Percentiles rank a stretch among this genome's conserved stretches.
phyloP scores from a whole-genome alignment of 257 asterid genomes.

The Lavandula angustifolia region DNA sequence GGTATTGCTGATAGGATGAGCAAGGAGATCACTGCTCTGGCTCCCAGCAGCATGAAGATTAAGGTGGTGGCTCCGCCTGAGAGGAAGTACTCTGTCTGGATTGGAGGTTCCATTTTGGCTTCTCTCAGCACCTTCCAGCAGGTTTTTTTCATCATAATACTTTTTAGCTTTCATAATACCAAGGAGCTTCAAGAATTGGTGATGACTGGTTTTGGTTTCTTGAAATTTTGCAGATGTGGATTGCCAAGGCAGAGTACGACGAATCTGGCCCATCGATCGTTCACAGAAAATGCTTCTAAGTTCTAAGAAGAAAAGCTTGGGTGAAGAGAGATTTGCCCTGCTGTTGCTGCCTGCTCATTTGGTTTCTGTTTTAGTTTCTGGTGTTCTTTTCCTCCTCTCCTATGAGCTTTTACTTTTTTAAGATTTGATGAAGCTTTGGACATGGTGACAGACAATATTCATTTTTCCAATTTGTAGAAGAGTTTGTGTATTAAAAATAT shows the following conservation, averaged over 20 bases:
- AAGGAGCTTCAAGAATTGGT: constrained; percentile 10
- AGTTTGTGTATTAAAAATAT: constrained; percentile 41
- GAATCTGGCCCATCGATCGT: constrained; percentile 68
- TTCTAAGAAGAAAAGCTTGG: constrained; percentile 38
- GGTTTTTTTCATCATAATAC: constrained; percentile 3
- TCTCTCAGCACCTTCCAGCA: constrained; percentile 93
- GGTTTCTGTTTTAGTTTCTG: constrained; percentile 33
- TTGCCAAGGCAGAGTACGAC: constrained; percentile 67
- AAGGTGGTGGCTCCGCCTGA: constrained; percentile 91
- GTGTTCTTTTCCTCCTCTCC: constrained; percentile 16
- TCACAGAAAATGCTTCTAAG: constrained; percentile 67
- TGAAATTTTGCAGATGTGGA: constrained; percentile 80
- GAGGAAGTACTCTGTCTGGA: constrained; percentile 90
- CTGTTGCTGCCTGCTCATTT: constrained; percentile 15
- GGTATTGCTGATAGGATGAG: constrained; percentile 88
- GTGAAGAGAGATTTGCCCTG: constrained; percentile 35
- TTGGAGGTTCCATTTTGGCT: constrained; percentile 79
- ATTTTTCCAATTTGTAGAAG: constrained; percentile 46
- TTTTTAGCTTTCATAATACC: too few relatives aligned
- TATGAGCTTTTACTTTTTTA: constrained; percentile 23
- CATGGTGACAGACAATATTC: constrained; percentile 38
- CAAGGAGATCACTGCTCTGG: constrained; percentile 79
- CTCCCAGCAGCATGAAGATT: constrained; percentile 81
- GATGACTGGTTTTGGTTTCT: constrained; percentile 3
- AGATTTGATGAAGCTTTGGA: constrained; percentile 41